phyloP scores from a whole-genome alignment of 805 yeast genomes.

The Myxozyma nipponensis region DNA sequence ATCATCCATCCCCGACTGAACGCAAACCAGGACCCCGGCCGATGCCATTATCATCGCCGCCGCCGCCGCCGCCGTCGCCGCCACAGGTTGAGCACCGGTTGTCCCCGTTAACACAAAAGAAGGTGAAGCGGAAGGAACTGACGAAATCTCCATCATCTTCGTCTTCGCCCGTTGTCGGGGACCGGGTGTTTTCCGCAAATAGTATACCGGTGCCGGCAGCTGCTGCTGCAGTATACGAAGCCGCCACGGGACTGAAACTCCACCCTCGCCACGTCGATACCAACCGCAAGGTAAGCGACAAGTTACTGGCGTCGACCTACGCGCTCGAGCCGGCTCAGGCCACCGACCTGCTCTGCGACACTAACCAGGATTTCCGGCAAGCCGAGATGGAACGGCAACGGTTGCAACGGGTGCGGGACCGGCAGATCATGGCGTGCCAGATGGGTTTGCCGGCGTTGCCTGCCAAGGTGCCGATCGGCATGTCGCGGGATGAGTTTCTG shows the following conservation, averaged over 20 bases:
- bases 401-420: neutral
- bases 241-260: neutral
- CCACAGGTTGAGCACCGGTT: neutral
- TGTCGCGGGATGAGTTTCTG: neutral
- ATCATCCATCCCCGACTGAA: neutral
- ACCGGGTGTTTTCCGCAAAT: neutral
- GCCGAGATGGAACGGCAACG: neutral
- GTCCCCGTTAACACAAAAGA: no score
- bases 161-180: neutral
- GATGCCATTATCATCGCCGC: neutral
- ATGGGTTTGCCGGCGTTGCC: constrained; percentile 1
- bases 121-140: neutral
- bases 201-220: neutral
- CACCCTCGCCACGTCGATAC: neutral
- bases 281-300: neutral
- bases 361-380: neutral
- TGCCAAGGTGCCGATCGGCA: neutral
- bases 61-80: neutral
- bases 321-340: neutral
- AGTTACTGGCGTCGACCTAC: neutral
- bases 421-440: neutral
- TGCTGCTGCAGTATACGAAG: neutral
- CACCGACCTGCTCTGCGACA: neutral
- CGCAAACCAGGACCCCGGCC: neutral
- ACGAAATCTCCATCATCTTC: no score